Conservation (phyloP, 1,284 basidiomycete genomes). For the Ustilago sp. region DNA sequence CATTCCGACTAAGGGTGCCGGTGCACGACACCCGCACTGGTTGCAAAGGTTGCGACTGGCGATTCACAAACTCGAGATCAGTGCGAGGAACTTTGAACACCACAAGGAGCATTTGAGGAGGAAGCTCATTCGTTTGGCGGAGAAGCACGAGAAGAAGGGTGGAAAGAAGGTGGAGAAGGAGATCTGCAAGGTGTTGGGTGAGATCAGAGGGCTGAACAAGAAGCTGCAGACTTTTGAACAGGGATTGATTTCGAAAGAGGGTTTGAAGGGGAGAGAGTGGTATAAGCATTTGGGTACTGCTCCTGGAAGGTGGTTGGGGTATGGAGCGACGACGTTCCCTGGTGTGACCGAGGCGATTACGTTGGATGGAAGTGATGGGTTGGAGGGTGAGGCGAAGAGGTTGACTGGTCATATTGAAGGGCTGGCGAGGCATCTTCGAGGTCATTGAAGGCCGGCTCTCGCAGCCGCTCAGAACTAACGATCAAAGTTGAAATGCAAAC, state of each 20-base stretch:
- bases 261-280: slow-evolving; percentile 79
- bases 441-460: slow-evolving; percentile 10
- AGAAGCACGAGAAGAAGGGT: slow-evolving; percentile 8
- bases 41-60: slow-evolving; percentile 23
- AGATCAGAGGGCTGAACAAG: slow-evolving; percentile 78
- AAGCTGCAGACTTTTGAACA: slow-evolving; percentile 82
- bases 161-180: slow-evolving; percentile 21
- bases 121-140: slow-evolving; percentile 29
- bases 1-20: slow-evolving; percentile 1
- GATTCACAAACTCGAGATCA: slow-evolving; percentile 29
- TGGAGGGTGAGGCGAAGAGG: slow-evolving; percentile 53
- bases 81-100: slow-evolving; percentile 30
- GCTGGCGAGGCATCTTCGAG: slow-evolving; percentile 27
- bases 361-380: slow-evolving; percentile 60
- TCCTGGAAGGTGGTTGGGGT: slow-evolving; percentile 87
- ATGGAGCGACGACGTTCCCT: slow-evolving; percentile 87
- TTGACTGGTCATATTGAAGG: slow-evolving; percentile 43
- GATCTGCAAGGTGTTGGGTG: slow-evolving; percentile 74
- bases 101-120: slow-evolving; percentile 18
- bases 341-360: slow-evolving; percentile 77
- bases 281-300: slow-evolving; percentile 86
- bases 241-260: slow-evolving; percentile 82
- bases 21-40: slow-evolving; percentile 21
- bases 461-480: not conserved
- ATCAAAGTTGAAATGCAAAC: not conserved